phyloP scores from a whole-genome alignment of 441 rosid genomes.

The Bocquillonia castaneifolia region DNA sequence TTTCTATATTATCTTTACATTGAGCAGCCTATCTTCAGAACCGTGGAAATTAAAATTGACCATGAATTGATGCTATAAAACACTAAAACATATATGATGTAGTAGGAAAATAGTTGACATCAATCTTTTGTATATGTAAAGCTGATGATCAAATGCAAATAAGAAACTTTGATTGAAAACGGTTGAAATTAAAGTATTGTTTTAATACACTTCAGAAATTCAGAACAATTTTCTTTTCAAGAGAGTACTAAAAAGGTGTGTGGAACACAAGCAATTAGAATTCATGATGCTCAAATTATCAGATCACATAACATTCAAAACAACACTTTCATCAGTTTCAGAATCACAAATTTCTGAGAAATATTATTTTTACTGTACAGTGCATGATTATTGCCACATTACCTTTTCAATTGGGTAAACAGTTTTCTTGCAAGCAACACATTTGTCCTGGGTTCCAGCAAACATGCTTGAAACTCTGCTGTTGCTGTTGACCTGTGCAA shows the following conservation, averaged over 20 bases:
- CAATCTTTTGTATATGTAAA: background rate
- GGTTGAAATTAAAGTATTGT: background rate
- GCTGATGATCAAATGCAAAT: background rate
- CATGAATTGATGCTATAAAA: background rate
- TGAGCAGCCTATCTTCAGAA: background rate
- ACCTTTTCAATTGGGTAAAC: constrained; percentile 75
- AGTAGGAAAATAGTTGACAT: background rate
- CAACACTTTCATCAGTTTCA: background rate
- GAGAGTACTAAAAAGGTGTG: background rate
- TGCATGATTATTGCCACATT: constrained; percentile 5
- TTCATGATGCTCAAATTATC: background rate
- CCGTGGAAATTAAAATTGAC: background rate
- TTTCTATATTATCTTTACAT: too few relatives aligned
- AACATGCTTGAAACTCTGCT: constrained; percentile 60
- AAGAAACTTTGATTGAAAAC: background rate
- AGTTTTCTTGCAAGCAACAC: constrained; percentile 67
- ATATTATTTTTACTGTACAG: background rate
- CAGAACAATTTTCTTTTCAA: background rate
- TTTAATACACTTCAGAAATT: background rate
- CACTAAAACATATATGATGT: background rate
- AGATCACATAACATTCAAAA: background rate
- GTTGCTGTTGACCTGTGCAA: constrained; percentile 37
- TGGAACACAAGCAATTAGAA: background rate
- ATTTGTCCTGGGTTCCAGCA: constrained; percentile 75
- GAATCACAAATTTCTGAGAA: background rate